Percentiles rank a stretch among this genome's conserved stretches.
phyloP scores from a whole-genome alignment of 2,329 filamentous ascomycete genomes.

The Apiospora kogelbergensis region DNA sequence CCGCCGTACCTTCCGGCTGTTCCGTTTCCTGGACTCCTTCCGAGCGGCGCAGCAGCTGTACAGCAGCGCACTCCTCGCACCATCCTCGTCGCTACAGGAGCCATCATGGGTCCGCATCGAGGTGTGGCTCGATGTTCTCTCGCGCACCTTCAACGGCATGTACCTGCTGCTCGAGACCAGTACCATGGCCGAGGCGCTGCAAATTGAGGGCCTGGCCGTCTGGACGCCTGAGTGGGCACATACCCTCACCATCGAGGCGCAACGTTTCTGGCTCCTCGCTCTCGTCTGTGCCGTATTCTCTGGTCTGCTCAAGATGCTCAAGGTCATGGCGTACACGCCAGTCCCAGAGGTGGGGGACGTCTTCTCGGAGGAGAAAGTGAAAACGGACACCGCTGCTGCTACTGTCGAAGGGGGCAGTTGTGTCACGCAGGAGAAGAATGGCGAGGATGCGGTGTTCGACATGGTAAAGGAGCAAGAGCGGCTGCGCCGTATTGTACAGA shows the following conservation, averaged over 20 bases:
- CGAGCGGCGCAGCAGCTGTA: slow-evolving; percentile 47
- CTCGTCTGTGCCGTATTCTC: slow-evolving; percentile 51
- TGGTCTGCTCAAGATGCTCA: slow-evolving; percentile 42
- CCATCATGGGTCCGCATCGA: slow-evolving; percentile 28
- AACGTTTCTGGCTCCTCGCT: slow-evolving; percentile 69
- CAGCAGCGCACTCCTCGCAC: slow-evolving; percentile 13
- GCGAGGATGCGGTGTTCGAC: slow-evolving; percentile 17
- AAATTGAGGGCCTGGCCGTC: slow-evolving; percentile 44
- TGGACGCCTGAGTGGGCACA: slow-evolving; percentile 51
- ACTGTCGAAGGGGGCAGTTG: slow-evolving; percentile 10
- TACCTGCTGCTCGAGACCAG: slow-evolving; percentile 68
- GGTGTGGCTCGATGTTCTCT: slow-evolving; percentile 53
- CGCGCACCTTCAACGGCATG: slow-evolving; percentile 61
- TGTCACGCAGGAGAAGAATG: neutral
- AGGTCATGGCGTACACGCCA: slow-evolving; percentile 35
- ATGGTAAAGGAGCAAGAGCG: slow-evolving; percentile 34
- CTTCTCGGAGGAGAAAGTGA: slow-evolving; percentile 23
- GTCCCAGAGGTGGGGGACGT: slow-evolving; percentile 32
- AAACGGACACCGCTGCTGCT: slow-evolving; percentile 4
- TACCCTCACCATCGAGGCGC: slow-evolving; percentile 57
- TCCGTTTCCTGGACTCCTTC: slow-evolving; percentile 66
- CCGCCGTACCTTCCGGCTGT: slow-evolving; percentile 66
- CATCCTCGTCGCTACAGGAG: slow-evolving; percentile 9
- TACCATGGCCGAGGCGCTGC: slow-evolving; percentile 56
- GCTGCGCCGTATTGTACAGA: slow-evolving; percentile 33